phyloP scores from a whole-genome alignment of 305 asterid genomes.

The Fraxinus nigra region DNA sequence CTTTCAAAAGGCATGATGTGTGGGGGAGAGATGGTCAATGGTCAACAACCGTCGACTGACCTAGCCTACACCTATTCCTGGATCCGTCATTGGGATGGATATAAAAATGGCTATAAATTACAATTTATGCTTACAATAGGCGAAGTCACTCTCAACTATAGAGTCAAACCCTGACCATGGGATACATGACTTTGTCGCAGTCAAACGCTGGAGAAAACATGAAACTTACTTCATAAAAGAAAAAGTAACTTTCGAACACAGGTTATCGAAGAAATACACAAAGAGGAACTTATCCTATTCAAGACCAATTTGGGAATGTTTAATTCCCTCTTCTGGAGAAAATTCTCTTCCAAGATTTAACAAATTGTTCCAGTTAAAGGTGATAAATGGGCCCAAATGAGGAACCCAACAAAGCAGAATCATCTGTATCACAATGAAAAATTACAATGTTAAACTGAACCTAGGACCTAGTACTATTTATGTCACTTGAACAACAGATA shows the following conservation, averaged over 20 bases:
- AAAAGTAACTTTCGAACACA: background rate
- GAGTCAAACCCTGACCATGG: background rate
- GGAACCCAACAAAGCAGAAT: constrained; percentile 42
- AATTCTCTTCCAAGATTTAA: constrained; percentile 40
- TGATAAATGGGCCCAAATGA: constrained; percentile 49
- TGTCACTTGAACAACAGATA: constrained; percentile 40
- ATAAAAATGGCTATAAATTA: background rate
- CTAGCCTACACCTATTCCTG: background rate
- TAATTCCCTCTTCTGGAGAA: constrained; percentile 32
- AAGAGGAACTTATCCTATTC: background rate
- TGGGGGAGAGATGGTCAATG: background rate
- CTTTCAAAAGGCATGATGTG: background rate
- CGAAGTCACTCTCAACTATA: background rate
- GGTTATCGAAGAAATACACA: background rate
- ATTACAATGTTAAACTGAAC: constrained; percentile 48
- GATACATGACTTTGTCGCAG: background rate
- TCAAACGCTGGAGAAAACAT: background rate
- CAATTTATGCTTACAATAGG: background rate
- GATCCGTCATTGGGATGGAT: background rate
- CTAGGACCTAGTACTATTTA: constrained; percentile 50
- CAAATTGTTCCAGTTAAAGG: constrained; percentile 46
- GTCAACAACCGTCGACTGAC: background rate
- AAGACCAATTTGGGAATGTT: constrained; percentile 16
- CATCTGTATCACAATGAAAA: constrained; percentile 45
- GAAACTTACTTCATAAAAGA: background rate